Percentiles rank a stretch among this genome's conserved stretches.
phyloP scores from a whole-genome alignment of 1,139 yeast genomes.

The Saccharomycopsis phalli region DNA sequence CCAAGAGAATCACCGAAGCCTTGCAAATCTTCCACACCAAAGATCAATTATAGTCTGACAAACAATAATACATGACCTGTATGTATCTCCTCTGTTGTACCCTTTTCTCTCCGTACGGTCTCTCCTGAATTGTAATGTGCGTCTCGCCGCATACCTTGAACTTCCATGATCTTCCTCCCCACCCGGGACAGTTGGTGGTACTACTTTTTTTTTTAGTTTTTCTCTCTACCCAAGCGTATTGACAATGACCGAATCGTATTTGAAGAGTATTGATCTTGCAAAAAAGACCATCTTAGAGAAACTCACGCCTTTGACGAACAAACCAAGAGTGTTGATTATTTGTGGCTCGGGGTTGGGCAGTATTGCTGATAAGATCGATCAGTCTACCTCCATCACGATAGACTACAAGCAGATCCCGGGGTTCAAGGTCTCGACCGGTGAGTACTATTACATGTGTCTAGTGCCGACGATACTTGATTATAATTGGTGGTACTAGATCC shows the following conservation, averaged over 20 bases:
- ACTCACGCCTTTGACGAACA: conserved; percentile 22
- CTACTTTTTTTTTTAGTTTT: no score
- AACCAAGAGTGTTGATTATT: conserved; percentile 65
- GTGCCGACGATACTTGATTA: no score
- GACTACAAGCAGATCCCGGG: conserved; percentile 71
- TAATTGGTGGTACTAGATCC: neutral
- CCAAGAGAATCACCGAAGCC: conserved; percentile 74
- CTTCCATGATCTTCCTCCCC: no score
- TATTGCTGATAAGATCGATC: conserved; percentile 47
- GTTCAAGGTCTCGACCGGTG: conserved; percentile 59
- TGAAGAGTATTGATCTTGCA: conserved; percentile 19
- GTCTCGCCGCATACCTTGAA: no score
- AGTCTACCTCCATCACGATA: conserved; percentile 40
- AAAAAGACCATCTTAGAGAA: conserved; percentile 26
- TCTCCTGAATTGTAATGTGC: no score
- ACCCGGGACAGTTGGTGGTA: no score
- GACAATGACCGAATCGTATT: conserved; percentile 7
- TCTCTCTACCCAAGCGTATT: neutral
- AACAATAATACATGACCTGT: no score
- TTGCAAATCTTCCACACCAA: conserved; percentile 79
- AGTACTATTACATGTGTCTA: no score
- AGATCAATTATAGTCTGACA: conserved; percentile 52
- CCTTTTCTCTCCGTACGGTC: no score
- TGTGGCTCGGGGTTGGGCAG: conserved; percentile 97
- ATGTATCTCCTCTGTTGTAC: no score